phyloP scores from a whole-genome alignment of 352 stramenopile genomes.

The Albugo candida region DNA sequence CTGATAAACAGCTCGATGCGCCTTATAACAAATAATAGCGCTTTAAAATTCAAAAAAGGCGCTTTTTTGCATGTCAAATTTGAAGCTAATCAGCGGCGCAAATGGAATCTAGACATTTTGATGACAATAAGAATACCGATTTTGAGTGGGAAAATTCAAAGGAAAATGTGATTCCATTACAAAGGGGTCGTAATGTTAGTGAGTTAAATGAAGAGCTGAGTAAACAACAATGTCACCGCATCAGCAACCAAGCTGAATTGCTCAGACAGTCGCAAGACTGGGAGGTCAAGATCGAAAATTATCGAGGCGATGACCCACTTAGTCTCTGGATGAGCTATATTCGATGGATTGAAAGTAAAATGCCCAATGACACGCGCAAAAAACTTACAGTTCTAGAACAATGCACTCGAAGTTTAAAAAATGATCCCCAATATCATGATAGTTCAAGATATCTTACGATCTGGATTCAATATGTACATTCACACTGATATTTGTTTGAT shows the following conservation, averaged over 20 bases:
- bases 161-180: conserved; percentile 76
- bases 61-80: too few species aligned
- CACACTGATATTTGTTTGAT: background rate
- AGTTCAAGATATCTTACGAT: conserved; percentile 64
- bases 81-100: too few species aligned
- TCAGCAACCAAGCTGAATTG: conserved; percentile 36
- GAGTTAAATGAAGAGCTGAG: conserved; percentile 59
- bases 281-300: conserved; percentile 28
- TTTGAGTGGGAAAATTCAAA: conserved; percentile 77
- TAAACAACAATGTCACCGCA: conserved; percentile 14
- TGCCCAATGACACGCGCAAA: conserved; percentile 67
- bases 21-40: too few species aligned
- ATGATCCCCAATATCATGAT: conserved; percentile 38
- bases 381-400: conserved; percentile 57
- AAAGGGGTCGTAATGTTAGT: conserved; percentile 49
- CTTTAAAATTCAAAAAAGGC: too few species aligned
- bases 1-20: too few species aligned
- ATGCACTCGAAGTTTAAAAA: conserved; percentile 50
- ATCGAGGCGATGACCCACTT: conserved; percentile 24
- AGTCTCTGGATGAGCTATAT: conserved; percentile 50
- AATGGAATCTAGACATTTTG: too few species aligned
- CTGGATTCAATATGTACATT: conserved; percentile 77
- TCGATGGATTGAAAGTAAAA: conserved; percentile 58
- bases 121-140: conserved; percentile 2
- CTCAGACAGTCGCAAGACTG: conserved; percentile 16